These are phyloP conservation scores for Rhododendron vialii DNA, from an alignment of 148 eudicot genomes.

Conservation along the genomic window DNA sequence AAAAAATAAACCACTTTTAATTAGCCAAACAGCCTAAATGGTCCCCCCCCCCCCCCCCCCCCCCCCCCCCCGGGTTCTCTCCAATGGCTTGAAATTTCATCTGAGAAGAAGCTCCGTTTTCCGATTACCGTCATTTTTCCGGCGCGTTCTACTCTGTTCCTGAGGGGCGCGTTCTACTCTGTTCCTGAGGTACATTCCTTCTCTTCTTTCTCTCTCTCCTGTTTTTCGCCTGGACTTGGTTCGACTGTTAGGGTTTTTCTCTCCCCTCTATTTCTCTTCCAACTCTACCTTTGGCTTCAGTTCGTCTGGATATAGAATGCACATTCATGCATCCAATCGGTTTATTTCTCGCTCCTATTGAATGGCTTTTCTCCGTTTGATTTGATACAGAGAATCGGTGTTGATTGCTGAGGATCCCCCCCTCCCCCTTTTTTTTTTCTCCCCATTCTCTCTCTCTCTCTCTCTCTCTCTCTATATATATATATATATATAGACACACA, in stretches of 20 bases:
- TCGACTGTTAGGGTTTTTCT: neutral
- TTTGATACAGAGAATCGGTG: neutral
- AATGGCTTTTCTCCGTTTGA: neutral
- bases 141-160: neutral
- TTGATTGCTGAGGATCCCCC: neutral
- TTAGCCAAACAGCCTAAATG: too few relatives aligned
- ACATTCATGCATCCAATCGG: neutral
- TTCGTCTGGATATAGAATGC: neutral
- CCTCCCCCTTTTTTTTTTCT: neutral
- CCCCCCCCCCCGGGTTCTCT: neutral
- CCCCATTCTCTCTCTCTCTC: neutral
- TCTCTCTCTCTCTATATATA: too few relatives aligned
- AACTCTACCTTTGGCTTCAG: neutral
- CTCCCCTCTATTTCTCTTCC: neutral
- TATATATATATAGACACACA: too few relatives aligned
- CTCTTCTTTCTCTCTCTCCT: neutral
- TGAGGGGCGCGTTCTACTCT: neutral
- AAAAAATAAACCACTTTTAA: too few relatives aligned
- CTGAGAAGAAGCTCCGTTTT: neutral
- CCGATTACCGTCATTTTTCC: neutral
- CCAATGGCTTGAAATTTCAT: neutral
- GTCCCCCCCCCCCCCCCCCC: too few relatives aligned
- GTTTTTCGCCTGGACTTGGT: neutral
- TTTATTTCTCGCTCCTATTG: neutral
- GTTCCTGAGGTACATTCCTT: neutral